Base-by-base conservation (phyloP, 768 basidiomycete genomes). In the Boletellus ananas region DNA sequence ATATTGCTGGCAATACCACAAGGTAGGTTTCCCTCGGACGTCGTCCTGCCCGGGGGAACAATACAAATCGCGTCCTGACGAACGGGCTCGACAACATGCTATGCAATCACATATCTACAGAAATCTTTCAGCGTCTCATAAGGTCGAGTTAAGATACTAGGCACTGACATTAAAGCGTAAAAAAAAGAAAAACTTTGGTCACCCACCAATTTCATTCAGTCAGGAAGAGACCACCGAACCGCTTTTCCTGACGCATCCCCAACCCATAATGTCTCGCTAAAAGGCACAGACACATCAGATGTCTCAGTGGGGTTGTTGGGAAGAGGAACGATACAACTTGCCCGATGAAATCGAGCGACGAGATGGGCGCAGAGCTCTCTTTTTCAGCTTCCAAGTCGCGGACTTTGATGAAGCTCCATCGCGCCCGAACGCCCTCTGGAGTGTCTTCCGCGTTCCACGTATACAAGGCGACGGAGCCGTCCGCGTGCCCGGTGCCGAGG, bases 391-490 rank as follows among this genome's bases (percentile, higher is more conserved):
- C 80, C 75, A 94, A 75, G 50, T 77, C 78, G 57, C 86, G 74
- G 49, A 90, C 70, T 13, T 81, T 80, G 10, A 79, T 71, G 68
- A 95, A 85, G 59, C 84, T 76, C 90, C 90, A 94, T 43, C 71
- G 71, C 2, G 90, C 84, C 58, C 76, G 79, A 60, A 84, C 77
- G 0, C 79, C 84, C 47, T 76, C 72, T 0, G 79, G 81, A 0
- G 89, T 87, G 12, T 81, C 80, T 51, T 92, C 85, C 0, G 88
- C 78, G 14, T 81, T 87, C 87, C 93, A 93, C 1, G 92, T 89
- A 52, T 88, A 75, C n/a, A 96, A 70, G 0, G 81, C 80, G 46
- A 93, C 84, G 3, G 82, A 77, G 7, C 90, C 88, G 55, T 90
- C 87, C 1, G 81, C 73, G 6, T 83, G 79, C 3, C 90, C 90